Percentiles rank a stretch among this genome's conserved stretches.
These are phyloP conservation scores for Melocanna baccifera DNA, from an alignment of 176 grass and related monocot species.

Conservation along the genomic window DNA sequence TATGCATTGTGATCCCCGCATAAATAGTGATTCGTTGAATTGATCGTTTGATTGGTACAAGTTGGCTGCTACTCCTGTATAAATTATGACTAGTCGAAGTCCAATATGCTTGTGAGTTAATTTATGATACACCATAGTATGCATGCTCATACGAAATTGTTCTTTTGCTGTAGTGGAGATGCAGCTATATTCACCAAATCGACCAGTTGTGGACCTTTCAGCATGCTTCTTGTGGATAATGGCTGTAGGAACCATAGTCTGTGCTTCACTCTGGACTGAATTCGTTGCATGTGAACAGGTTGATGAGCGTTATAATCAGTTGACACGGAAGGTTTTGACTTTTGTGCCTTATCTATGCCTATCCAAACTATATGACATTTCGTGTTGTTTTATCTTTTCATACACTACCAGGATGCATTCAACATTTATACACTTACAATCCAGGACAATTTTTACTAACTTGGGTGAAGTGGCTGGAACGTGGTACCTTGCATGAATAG, in stretches of 20 bases:
- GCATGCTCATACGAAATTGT: constrained; percentile 14
- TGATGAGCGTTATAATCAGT: constrained; percentile 77
- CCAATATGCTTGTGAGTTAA: background rate
- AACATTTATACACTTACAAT: constrained; percentile 10
- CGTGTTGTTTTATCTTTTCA: constrained; percentile 1
- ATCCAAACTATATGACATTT: background rate
- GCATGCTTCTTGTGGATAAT: constrained; percentile 89
- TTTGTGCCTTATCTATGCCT: constrained; percentile 9
- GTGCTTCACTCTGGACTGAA: constrained; percentile 82
- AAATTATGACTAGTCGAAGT: background rate
- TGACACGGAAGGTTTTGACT: constrained; percentile 66
- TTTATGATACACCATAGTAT: constrained; percentile 4
- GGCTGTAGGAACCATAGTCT: constrained; percentile 87
- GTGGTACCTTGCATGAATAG: background rate
- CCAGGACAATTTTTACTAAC: background rate
- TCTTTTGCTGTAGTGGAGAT: constrained; percentile 69
- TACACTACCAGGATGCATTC: background rate
- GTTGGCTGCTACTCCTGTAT: background rate
- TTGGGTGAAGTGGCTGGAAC: background rate
- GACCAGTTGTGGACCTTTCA: constrained; percentile 76
- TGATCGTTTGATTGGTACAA: background rate
- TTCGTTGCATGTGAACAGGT: constrained; percentile 70
- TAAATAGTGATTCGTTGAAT: background rate
- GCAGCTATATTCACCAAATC: constrained; percentile 83
- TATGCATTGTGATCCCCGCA: background rate